Evolutionary conservation across 1,284 basidiomycete genomes (phyloP).

Genomic region (Volvariella surrecta): DNA sequence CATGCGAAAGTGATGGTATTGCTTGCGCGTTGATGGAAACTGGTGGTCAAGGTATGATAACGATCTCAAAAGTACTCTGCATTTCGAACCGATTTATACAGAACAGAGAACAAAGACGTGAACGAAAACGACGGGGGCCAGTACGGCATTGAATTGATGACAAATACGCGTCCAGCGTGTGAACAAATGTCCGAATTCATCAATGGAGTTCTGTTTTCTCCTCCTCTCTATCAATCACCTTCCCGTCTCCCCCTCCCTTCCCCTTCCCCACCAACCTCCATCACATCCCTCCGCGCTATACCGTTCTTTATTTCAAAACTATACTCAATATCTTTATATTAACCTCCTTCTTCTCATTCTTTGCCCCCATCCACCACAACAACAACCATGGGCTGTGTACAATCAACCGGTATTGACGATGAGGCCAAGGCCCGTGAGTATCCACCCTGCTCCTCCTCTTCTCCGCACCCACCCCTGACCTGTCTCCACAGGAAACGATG

Average conservation of each 20-base stretch:
- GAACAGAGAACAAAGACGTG: not conserved
- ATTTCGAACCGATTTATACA: not conserved
- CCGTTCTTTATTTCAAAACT: not conserved
- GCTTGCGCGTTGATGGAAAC: not conserved
- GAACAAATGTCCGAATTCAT: not conserved
- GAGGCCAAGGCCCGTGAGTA: constrained; percentile 78
- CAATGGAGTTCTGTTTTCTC: not conserved
- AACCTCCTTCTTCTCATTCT: constrained; percentile 3
- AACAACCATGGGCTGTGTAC: constrained; percentile 62
- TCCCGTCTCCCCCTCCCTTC: not conserved
- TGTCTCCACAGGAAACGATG: constrained; percentile 67
- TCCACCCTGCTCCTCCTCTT: not conserved
- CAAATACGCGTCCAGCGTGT: not conserved
- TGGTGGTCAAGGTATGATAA: not conserved
- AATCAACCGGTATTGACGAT: constrained; percentile 62
- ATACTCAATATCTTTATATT: constrained; percentile 3
- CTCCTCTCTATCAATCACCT: not conserved
- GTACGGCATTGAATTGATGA: not conserved
- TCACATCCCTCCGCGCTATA: constrained; percentile 1
- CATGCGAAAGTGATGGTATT: not conserved
- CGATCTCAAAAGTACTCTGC: not conserved
- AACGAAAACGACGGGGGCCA: not conserved
- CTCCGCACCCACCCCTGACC: not conserved
- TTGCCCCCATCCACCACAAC: constrained; percentile 1
- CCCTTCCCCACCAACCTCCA: not conserved